Conservation (phyloP, 2,329 filamentous ascomycete species). For the Trichoderma sp. region DNA sequence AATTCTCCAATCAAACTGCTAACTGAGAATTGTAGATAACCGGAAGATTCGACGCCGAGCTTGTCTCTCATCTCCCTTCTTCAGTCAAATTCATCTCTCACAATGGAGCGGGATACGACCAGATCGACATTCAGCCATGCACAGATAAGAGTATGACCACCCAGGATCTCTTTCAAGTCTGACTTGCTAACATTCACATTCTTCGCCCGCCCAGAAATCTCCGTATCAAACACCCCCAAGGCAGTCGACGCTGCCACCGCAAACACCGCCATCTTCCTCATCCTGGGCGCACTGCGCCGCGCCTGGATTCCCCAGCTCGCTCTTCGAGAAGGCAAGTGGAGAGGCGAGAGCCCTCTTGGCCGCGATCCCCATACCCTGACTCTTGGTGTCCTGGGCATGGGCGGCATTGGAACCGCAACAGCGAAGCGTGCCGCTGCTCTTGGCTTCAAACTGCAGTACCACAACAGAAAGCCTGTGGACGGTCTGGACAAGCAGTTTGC, state of each 20-base stretch:
- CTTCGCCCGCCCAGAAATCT: not conserved
- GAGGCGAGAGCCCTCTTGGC: constrained; percentile 40
- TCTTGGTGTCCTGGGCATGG: constrained; percentile 54
- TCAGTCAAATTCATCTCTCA: not conserved
- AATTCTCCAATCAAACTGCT: not conserved
- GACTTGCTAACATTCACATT: not conserved
- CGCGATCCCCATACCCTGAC: constrained; percentile 49
- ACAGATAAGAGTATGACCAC: not conserved
- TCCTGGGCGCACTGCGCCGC: constrained; percentile 48
- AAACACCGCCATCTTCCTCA: constrained; percentile 50
- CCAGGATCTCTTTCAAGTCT: not conserved
- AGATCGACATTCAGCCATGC: not conserved
- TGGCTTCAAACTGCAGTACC: constrained; percentile 50
- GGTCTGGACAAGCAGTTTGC: constrained; percentile 38
- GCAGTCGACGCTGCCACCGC: constrained; percentile 58
- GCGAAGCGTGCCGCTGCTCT: constrained; percentile 47
- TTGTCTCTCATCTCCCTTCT: not conserved
- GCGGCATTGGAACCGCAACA: constrained; percentile 49
- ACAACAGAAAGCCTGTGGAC: constrained; percentile 46
- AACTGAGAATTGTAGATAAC: not conserved
- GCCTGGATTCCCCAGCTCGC: constrained; percentile 46
- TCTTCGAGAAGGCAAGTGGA: constrained; percentile 46
- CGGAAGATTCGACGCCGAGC: not conserved
- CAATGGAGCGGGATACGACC: not conserved
- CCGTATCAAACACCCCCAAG: constrained; percentile 56